Percentiles rank a stretch among this genome's conserved stretches.
These are phyloP conservation scores for Phascolomyces articulosus DNA, from an alignment of 371 early-diverging fungal genomes.

Conservation along the genomic window DNA sequence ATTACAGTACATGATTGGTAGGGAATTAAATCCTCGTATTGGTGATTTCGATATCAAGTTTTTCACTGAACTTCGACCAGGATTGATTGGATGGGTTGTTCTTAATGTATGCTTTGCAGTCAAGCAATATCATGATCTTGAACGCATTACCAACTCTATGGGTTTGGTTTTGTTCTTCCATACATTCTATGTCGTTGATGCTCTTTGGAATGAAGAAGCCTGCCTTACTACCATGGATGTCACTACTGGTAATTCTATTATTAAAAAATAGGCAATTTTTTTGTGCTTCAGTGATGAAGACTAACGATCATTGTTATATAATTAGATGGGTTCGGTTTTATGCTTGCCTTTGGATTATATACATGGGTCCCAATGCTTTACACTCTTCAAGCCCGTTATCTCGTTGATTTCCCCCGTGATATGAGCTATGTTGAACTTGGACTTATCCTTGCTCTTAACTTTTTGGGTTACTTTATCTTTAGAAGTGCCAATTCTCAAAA, in stretches of 20 bases:
- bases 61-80: slow-evolving; percentile 91
- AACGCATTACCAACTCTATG: slow-evolving; percentile 80
- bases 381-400: slow-evolving; percentile 88
- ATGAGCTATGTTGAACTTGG: slow-evolving; percentile 52
- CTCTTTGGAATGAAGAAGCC: slow-evolving; percentile 79
- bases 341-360: slow-evolving; percentile 89
- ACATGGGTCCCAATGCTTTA: slow-evolving; percentile 94
- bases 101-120: slow-evolving; percentile 78
- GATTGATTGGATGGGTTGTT: slow-evolving; percentile 84
- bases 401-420: slow-evolving; percentile 70
- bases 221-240: slow-evolving; percentile 96
- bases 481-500: slow-evolving; percentile 91
- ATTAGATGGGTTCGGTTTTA: slow-evolving; percentile 92
- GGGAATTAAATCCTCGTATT: slow-evolving; percentile 88
- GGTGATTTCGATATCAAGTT: slow-evolving; percentile 91
- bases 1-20: slow-evolving; percentile 74
- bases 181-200: slow-evolving; percentile 84
- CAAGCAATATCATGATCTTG: slow-evolving; percentile 73
- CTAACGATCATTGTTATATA: neutral
- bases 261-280: no score
- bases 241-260: slow-evolving; percentile 53
- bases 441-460: slow-evolving; percentile 60
- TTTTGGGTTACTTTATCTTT: slow-evolving; percentile 84
- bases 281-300: no score
- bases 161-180: slow-evolving; percentile 75